A percentile compares a stretch with the other conserved stretches of the same genome.
Conservation (phyloP, 176 grass and related monocot genomes). For the Melocanna baccifera region DNA sequence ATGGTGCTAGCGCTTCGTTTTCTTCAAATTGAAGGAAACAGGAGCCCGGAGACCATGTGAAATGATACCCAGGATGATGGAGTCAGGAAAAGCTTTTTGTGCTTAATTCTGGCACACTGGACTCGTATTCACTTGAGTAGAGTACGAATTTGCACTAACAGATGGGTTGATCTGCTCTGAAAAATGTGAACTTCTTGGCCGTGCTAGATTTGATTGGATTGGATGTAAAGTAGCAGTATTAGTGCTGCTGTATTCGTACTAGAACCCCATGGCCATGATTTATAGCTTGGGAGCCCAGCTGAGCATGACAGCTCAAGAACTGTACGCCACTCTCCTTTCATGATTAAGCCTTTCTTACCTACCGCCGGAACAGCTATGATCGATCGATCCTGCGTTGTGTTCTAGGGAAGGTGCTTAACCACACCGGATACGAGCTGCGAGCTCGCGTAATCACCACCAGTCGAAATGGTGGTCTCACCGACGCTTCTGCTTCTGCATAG, state of each 20-base stretch:
- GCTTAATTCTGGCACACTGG: neutral
- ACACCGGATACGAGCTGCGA: neutral
- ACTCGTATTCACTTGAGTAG: neutral
- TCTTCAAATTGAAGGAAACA: neutral
- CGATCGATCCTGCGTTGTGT: neutral
- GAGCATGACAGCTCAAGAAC: conserved; percentile 39
- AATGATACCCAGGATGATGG: neutral
- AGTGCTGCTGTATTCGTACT: neutral
- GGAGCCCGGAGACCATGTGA: neutral
- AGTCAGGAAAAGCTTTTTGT: neutral
- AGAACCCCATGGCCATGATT: neutral
- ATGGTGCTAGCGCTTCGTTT: neutral
- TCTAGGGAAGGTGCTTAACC: neutral
- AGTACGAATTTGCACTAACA: neutral
- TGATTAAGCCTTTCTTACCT: conserved; percentile 11
- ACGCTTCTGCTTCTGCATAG: conserved; percentile 10
- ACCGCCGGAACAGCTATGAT: conserved; percentile 5
- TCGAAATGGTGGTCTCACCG: conserved; percentile 19
- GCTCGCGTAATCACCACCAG: neutral
- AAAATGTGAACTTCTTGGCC: neutral
- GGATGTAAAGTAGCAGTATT: neutral
- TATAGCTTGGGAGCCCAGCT: neutral
- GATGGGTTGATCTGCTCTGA: neutral
- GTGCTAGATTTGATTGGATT: neutral
- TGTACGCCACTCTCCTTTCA: neutral